Conservation (phyloP, 1,284 basidiomycete species). For the Termitomyces sp. region DNA sequence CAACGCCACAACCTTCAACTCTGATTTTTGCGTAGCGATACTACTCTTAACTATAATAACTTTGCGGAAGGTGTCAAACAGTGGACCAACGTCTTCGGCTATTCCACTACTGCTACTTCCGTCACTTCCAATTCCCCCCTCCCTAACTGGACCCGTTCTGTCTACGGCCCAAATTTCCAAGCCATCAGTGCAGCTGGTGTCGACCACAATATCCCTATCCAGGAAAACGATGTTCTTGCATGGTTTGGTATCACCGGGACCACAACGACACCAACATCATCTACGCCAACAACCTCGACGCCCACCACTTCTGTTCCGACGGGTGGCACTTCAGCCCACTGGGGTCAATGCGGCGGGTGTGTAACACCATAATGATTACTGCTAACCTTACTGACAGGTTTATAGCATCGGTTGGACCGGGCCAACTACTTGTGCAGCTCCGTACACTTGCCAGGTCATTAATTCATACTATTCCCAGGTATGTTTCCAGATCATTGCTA, state of each 20-base stretch:
- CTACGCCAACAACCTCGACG: not conserved
- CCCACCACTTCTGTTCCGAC: conserved; percentile 16
- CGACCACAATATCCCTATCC: conserved; percentile 41
- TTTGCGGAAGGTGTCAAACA: conserved; percentile 47
- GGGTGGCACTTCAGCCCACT: conserved; percentile 12
- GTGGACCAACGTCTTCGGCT: conserved; percentile 45
- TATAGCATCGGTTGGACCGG: conserved; percentile 21
- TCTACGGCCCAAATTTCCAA: conserved; percentile 44
- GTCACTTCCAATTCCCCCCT: conserved; percentile 35
- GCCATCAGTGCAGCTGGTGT: conserved; percentile 40
- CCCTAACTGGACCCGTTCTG: conserved; percentile 38
- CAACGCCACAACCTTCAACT: not conserved
- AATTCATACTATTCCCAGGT: conserved; percentile 19
- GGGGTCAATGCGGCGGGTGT: conserved; percentile 24
- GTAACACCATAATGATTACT: not conserved
- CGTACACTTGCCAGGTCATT: conserved; percentile 9
- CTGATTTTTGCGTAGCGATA: conserved; percentile 31
- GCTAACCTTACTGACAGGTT: not conserved
- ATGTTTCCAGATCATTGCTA: not conserved
- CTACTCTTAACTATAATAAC: conserved; percentile 46
- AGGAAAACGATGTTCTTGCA: conserved; percentile 31
- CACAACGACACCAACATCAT: conserved; percentile 13
- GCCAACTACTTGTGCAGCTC: conserved; percentile 18
- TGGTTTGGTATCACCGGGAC: conserved; percentile 34
- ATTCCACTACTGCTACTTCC: conserved; percentile 34